Evolutionary conservation across 805 yeast species (phyloP).

Genomic region (Nakazawaea wickerhamii): DNA sequence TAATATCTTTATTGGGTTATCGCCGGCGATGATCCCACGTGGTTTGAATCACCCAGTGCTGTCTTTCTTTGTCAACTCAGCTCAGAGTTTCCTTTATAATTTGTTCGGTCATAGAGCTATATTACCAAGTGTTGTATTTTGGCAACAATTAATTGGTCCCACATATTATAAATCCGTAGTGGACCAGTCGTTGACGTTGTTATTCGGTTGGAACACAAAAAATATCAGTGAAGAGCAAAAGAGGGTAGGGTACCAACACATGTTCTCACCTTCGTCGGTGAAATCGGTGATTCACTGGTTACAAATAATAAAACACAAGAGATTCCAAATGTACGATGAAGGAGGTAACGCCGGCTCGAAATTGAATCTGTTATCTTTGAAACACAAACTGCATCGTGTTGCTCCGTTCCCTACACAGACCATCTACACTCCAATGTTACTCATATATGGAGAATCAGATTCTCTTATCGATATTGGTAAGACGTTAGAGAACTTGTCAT

Average conservation of each 20-base stretch:
- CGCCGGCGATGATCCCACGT: conserved; percentile 94
- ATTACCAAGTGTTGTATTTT: conserved; percentile 54
- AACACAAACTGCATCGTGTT: conserved; percentile 32
- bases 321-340: conserved; percentile 89
- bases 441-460: conserved; percentile 79
- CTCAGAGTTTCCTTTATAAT: conserved; percentile 66
- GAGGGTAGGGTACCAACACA: conserved; percentile 73
- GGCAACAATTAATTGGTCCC: conserved; percentile 76
- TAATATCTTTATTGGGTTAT: conserved; percentile 42
- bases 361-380: conserved; percentile 24
- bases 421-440: conserved; percentile 51
- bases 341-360: conserved; percentile 25
- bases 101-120: conserved; percentile 73
- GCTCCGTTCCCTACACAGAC: conserved; percentile 49
- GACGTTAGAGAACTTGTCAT: conserved; percentile 54
- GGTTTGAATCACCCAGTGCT: conserved; percentile 74
- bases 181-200: conserved; percentile 58
- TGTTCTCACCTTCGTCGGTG: conserved; percentile 88
- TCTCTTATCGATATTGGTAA: conserved; percentile 76
- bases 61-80: conserved; percentile 69
- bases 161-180: conserved; percentile 68
- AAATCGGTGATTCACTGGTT: conserved; percentile 96
- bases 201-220: conserved; percentile 75
- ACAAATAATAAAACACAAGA: conserved; percentile 71
- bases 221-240: conserved; percentile 76